Evolutionary conservation across 2,329 filamentous ascomycete genomes (phyloP).

Genomic region (Thielaviopsis populi): DNA sequence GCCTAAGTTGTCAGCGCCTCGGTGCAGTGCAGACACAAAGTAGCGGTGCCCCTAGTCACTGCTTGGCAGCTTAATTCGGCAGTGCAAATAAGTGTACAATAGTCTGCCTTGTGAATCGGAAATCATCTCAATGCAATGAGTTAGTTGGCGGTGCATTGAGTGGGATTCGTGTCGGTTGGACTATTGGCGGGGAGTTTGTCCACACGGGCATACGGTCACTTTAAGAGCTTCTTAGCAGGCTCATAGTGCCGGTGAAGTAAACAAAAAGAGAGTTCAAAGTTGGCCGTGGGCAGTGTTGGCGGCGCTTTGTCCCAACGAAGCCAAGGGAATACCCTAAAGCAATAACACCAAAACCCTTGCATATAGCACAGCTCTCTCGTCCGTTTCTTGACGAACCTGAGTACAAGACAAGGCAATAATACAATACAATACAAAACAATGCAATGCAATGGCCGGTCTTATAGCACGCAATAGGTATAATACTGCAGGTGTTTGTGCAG

Average conservation of each 20-base stretch:
- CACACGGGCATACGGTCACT: background rate
- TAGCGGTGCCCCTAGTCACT: background rate
- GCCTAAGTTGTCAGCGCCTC: background rate
- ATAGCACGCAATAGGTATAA: background rate
- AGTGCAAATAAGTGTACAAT: background rate
- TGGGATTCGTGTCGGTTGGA: background rate
- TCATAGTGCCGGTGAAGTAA: background rate
- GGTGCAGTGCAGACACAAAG: too few species aligned
- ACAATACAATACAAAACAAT: too few species aligned
- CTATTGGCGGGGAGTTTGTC: conserved; percentile 1
- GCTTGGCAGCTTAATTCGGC: background rate
- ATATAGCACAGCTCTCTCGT: background rate
- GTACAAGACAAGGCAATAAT: background rate
- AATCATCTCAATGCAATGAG: background rate
- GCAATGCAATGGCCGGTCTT: too few species aligned
- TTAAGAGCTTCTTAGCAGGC: background rate
- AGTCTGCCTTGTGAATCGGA: background rate
- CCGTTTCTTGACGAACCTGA: background rate
- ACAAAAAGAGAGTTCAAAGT: background rate
- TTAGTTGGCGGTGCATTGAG: background rate
- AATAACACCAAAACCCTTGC: background rate
- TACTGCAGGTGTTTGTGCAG: background rate
- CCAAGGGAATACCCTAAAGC: background rate
- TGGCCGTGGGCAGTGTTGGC: background rate
- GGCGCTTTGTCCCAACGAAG: background rate